Conservation (phyloP, 1,284 basidiomycete species). For the Leccinum griseonigrum region DNA sequence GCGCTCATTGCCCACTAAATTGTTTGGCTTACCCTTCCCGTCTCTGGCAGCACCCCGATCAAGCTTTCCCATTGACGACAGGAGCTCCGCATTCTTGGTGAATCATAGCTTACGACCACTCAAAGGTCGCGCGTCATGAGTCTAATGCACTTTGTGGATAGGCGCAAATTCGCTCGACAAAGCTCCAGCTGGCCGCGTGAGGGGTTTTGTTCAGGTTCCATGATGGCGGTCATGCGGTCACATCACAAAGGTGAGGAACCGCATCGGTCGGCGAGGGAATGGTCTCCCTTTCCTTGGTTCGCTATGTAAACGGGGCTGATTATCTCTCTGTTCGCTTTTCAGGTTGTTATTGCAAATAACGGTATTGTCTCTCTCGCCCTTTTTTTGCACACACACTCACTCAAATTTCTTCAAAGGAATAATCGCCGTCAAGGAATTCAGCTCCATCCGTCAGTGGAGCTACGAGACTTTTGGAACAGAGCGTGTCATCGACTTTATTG, state of each 20-base stretch:
- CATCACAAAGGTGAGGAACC: conserved; percentile 86
- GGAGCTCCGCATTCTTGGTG: background rate
- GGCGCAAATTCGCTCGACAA: conserved; percentile 91
- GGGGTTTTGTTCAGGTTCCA: conserved; percentile 83
- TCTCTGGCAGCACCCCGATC: too few relatives aligned
- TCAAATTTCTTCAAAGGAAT: conserved; percentile 61
- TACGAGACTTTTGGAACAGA: conserved; percentile 99
- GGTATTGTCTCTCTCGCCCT: conserved; percentile 44
- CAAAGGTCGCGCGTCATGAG: conserved; percentile 42
- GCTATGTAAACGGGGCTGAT: background rate
- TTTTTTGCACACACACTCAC: conserved; percentile 19
- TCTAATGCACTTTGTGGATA: conserved; percentile 35
- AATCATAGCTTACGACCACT: conserved; percentile 67
- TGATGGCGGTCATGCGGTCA: conserved; percentile 75
- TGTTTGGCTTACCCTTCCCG: too few relatives aligned
- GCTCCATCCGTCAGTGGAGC: conserved; percentile 98
- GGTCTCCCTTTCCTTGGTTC: background rate
- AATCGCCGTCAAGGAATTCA: conserved; percentile 99
- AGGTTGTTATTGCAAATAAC: conserved; percentile 89
- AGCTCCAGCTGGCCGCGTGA: conserved; percentile 76
- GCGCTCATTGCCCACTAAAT: too few relatives aligned
- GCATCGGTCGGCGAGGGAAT: conserved; percentile 4
- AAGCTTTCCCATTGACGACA: too few relatives aligned
- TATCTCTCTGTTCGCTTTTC: conserved; percentile 16
- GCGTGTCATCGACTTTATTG: conserved; percentile 95